Conservation (phyloP, 768 basidiomycete genomes). For the Lactarius trivialis region DNA sequence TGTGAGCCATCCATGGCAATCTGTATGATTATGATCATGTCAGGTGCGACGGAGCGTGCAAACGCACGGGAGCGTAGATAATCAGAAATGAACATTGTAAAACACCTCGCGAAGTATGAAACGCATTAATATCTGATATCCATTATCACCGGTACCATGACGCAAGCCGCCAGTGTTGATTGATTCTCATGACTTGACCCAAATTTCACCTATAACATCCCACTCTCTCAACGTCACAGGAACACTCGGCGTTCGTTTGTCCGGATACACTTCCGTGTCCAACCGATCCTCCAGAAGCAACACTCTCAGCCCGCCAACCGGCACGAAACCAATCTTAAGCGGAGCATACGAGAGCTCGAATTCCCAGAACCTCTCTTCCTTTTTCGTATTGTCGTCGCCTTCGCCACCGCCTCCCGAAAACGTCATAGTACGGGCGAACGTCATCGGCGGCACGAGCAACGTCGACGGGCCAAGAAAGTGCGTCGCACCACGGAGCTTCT, state of each 20-base stretch:
- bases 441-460: conserved; percentile 39
- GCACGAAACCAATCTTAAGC: conserved; percentile 49
- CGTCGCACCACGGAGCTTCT: conserved; percentile 13
- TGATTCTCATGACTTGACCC: conserved; percentile 37
- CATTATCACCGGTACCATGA: not conserved
- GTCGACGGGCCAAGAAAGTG: conserved; percentile 45
- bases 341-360: conserved; percentile 63
- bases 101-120: conserved; percentile 8
- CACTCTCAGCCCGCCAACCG: conserved; percentile 66
- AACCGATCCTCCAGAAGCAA: conserved; percentile 54
- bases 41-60: not conserved
- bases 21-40: conserved; percentile 38
- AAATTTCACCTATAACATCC: conserved; percentile 64
- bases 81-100: conserved; percentile 3
- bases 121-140: conserved; percentile 9
- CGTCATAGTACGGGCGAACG: conserved; percentile 26
- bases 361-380: conserved; percentile 35
- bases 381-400: conserved; percentile 17
- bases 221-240: conserved; percentile 57
- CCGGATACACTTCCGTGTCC: conserved; percentile 25
- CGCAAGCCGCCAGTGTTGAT: not conserved
- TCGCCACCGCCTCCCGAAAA: conserved; percentile 21
- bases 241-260: conserved; percentile 22
- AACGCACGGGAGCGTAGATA: not conserved
- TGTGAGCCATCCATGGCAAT: conserved; percentile 83